Percentiles rank a stretch among this genome's conserved stretches.
Conservation (phyloP, 306 rosid species). For the Castanea crenata region DNA sequence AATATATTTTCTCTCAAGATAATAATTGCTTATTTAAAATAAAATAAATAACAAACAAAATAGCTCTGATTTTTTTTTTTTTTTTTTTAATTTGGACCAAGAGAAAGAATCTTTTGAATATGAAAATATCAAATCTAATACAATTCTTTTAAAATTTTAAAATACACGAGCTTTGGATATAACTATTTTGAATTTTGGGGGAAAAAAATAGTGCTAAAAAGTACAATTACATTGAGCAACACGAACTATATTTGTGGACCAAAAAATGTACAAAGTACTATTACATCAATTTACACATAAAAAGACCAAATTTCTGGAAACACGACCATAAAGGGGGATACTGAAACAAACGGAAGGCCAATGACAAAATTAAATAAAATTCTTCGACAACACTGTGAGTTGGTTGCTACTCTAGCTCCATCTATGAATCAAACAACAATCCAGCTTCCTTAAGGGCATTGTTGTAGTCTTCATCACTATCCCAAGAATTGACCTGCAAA, state of each 20-base stretch:
- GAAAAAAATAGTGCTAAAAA: background rate
- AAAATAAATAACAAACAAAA: no score
- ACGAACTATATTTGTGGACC: background rate
- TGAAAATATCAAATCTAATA: no score
- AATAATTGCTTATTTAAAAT: no score
- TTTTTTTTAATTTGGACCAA: no score
- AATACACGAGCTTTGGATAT: no score
- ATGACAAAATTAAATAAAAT: background rate
- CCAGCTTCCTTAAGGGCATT: constrained; percentile 65
- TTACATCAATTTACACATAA: background rate
- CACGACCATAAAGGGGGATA: background rate
- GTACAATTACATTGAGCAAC: background rate
- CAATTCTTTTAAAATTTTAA: no score
- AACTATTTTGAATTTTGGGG: no score
- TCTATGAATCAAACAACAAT: constrained; percentile 22
- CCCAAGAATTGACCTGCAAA: constrained; percentile 25
- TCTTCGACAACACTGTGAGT: no score
- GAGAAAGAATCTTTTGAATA: no score
- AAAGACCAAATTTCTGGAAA: background rate
- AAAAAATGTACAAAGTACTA: background rate
- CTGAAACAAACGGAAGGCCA: no score
- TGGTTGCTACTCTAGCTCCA: background rate
- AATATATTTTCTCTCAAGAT: no score
- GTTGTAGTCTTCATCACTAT: constrained; percentile 46
- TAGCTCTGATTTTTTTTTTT: no score